Evolutionary conservation across 257 asterid genomes (phyloP).

Genomic region (Solanum pinnatisectum): DNA sequence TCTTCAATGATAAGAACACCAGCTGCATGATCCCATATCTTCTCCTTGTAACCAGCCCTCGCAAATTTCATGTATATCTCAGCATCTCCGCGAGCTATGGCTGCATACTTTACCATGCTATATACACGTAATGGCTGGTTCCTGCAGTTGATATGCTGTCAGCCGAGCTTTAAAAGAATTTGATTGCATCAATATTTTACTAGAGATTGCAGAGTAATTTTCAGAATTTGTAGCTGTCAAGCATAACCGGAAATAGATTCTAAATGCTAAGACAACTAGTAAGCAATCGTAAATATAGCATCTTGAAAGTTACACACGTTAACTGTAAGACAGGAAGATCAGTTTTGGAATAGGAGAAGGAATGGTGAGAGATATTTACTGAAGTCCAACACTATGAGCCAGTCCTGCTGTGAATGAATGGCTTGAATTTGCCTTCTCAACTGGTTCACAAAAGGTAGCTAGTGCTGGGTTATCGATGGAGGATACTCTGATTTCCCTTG

Average conservation of each 20-base stretch:
- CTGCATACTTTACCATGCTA: constrained; percentile 78
- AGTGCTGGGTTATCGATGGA: constrained; percentile 57
- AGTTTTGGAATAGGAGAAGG: background rate
- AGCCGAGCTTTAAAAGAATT: background rate
- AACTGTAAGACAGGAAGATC: background rate
- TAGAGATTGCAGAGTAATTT: background rate
- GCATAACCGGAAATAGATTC: background rate
- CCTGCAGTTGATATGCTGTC: constrained; percentile 25
- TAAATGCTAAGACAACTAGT: background rate
- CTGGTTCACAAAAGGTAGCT: constrained; percentile 89
- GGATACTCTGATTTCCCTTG: constrained; percentile 52
- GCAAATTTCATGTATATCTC: constrained; percentile 84
- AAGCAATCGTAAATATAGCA: background rate
- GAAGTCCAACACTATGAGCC: constrained; percentile 72
- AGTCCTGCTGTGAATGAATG: constrained; percentile 86
- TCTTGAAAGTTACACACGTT: background rate
- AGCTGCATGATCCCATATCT: constrained; percentile 95
- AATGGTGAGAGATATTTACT: constrained; percentile 18
- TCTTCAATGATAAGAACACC: constrained; percentile 70
- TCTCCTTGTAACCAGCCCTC: constrained; percentile 72
- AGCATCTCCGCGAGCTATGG: constrained; percentile 84
- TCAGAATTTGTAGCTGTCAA: background rate
- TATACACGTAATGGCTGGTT: constrained; percentile 65
- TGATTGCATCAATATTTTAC: background rate
- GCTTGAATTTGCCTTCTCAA: constrained; percentile 74